These are phyloP conservation scores for Dysphania ambrosioides DNA, from an alignment of 148 eudicot species.

Conservation along the genomic window DNA sequence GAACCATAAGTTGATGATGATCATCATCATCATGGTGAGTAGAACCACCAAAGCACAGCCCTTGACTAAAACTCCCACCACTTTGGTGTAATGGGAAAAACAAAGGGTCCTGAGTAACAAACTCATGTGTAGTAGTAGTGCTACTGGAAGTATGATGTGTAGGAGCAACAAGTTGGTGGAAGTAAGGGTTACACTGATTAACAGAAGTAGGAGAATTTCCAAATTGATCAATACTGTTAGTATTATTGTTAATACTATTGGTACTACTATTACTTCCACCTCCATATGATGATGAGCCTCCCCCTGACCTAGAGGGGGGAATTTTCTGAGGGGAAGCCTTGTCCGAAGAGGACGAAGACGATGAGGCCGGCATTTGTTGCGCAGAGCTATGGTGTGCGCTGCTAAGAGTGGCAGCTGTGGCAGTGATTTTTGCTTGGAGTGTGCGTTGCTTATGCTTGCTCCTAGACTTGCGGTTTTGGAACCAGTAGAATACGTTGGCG, in stretches of 20 bases:
- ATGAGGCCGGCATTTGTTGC: constrained; percentile 18
- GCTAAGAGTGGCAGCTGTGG: constrained; percentile 28
- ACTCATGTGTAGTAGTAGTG: constrained; percentile 9
- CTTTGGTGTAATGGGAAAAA: constrained; percentile 48
- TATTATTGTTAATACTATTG: too few relatives aligned
- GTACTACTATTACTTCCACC: not conserved
- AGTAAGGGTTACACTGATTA: constrained; percentile 42
- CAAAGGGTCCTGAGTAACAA: constrained; percentile 26
- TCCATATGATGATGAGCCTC: constrained; percentile 12
- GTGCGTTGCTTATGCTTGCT: constrained; percentile 80
- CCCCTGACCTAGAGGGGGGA: constrained; percentile 2
- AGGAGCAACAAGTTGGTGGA: constrained; percentile 20
- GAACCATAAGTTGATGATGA: constrained; percentile 1
- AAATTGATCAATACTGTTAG: constrained; percentile 30
- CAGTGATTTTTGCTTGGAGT: constrained; percentile 32
- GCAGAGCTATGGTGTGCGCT: not conserved
- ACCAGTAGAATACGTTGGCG: constrained; percentile 98
- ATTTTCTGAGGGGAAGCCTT: constrained; percentile 49
- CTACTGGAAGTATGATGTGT: not conserved
- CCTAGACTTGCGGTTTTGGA: constrained; percentile 87
- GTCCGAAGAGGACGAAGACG: constrained; percentile 66
- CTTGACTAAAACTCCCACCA: constrained; percentile 33
- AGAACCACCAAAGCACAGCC: constrained; percentile 45
- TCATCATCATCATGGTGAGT: too few relatives aligned
- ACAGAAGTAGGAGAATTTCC: constrained; percentile 66